A percentile compares a stretch with the other conserved stretches of the same genome.
phyloP scores from a whole-genome alignment of 2,329 filamentous ascomycete species.

The Elsinoe perseae region DNA sequence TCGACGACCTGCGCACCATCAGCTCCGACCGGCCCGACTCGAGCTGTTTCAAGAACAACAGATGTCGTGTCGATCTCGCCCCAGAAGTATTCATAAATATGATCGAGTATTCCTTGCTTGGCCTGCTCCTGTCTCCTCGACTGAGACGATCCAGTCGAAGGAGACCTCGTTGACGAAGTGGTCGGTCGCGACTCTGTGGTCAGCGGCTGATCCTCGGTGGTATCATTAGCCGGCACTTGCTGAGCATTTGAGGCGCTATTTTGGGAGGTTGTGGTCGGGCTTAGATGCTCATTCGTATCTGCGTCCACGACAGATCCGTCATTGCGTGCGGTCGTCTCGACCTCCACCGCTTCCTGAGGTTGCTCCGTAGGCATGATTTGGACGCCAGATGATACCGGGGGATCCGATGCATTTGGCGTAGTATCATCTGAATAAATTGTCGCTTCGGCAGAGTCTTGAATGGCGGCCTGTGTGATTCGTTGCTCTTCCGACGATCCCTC shows the following conservation, averaged over 20 bases:
- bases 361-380: too few relatives aligned
- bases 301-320: too few relatives aligned
- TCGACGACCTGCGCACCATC: conserved; percentile 55
- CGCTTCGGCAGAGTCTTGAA: not conserved
- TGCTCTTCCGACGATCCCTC: not conserved
- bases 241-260: not conserved
- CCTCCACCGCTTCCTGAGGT: too few relatives aligned
- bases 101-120: conserved; percentile 23
- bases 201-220: too few relatives aligned
- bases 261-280: too few relatives aligned
- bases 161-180: not conserved
- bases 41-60: conserved; percentile 32
- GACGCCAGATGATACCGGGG: too few relatives aligned
- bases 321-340: too few relatives aligned
- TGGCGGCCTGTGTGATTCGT: not conserved
- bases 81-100: conserved; percentile 41
- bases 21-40: conserved; percentile 51
- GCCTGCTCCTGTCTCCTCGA: not conserved
- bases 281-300: too few relatives aligned
- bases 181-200: not conserved
- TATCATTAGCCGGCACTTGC: not conserved
- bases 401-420: too few relatives aligned
- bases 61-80: conserved; percentile 34
- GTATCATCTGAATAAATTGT: not conserved
- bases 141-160: not conserved